Base-by-base conservation (phyloP, 768 basidiomycete species). In the Xerocomellus chrysenteron region DNA sequence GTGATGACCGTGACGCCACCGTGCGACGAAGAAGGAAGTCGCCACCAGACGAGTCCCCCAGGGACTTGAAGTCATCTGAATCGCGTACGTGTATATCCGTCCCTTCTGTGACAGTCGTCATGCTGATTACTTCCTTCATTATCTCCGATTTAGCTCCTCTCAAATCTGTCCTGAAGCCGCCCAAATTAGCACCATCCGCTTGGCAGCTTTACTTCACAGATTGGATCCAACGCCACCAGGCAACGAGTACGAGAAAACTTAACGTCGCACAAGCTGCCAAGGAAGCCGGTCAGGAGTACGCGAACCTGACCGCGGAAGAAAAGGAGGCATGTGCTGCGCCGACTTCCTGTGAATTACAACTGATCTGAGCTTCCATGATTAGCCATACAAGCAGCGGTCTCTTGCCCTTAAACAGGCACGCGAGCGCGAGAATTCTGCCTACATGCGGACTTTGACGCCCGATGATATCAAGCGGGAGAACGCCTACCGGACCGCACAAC, bases 181-280 rank as follows among this genome's bases (percentile, higher is more conserved):
- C 94, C 47, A 94, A 94, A 76, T 81, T 94, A 64, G 92, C 94
- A 7, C 92, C 91, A 5, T 94, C 92, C 4, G 92, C 94, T 52
- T 97, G 94, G 94, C 94, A 97, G 73, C 81, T 97, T 43, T 97
- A 93, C 74, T 96, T 97, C 70, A 93, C 93, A 24, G 92, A 96
- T 69, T 94, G 91, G 85, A 94, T 97, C 60, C 89, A 92, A 70
- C 82, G 83, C 65, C 88, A 91, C 70, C 90, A 92, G 73, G 85
- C 86, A 56, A 81, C 83, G 24, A 88, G 85, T 56, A 84, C 82
- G 41, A 81, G 91, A 65, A 96, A 96, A 75, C 82, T 96, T 36
- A 96, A 97, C 72, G 92, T 97, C 55, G 94, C 94, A 16, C 92
- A 95, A 70, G 91, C 92, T 39, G 94, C 94, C 58, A 95, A 95